Evolutionary conservation across 352 stramenopile species (phyloP), one percentile per base, ranked within the genome.

Genomic region (Globisporangium ultimum): DNA sequence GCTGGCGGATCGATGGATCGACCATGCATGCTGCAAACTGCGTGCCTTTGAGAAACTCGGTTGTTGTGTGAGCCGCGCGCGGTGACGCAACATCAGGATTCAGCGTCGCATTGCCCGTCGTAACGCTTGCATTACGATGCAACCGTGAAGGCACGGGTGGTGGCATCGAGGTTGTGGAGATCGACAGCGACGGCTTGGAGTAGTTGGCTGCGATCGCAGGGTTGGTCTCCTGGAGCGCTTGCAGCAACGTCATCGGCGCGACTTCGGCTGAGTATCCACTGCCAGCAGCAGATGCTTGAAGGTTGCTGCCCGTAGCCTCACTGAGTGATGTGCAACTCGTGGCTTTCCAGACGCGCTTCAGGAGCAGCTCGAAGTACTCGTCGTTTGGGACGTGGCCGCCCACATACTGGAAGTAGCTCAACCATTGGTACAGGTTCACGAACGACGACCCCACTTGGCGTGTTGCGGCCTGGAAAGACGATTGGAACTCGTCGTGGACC

Each of bases 371-470:
- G 61, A 89, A 91, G 70, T 85, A 89, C 58, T 91, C 82, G 21
- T 90, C 76, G 41, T 76, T 91, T 8, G 78, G 80, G 14, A 78
- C 68, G 60, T 87, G 69, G n/a, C 72, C 80, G 32, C 76, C 79
- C 15, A 87, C 63, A 62, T 78, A 91, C 64, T 90, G 82, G 58
- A 89, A 90, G 58, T 84, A 91, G 28, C 67, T 79, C 58, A 88
- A 72, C 82, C 82, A 91, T 54, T 91, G 82, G 43, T 72, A 72
- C 48, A 84, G 70, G 53, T 86, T 91, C 45, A 91, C 76, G 13
- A 89, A 88, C 6, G 72, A 58, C 17, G 74, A 58, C 32, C 53
- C 53, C 7, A 34, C 48, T 21, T 51, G 65, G 36, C 70, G 61
- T 10, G 66, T 66, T 38, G 70, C 63, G 10, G 71, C 56, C 50